phyloP scores from a whole-genome alignment of 495 filamentous ascomycete genomes.

The Talaromyces ruber region DNA sequence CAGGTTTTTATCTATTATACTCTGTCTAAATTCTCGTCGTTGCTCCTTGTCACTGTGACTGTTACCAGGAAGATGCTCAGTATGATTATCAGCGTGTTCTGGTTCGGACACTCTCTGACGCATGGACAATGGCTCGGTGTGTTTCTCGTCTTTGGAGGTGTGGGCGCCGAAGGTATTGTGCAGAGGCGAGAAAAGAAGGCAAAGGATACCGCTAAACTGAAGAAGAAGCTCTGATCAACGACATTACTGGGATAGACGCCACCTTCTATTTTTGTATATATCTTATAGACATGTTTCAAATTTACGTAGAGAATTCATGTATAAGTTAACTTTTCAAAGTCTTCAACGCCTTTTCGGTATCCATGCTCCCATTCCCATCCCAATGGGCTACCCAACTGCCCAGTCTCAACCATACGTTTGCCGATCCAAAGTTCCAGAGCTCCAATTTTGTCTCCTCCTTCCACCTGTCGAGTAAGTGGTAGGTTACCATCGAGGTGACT shows the following conservation, averaged over 20 bases:
- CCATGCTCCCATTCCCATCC: constrained; percentile 47
- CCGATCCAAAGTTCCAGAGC: constrained; percentile 43
- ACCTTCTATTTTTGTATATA: not conserved
- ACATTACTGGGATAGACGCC: not conserved
- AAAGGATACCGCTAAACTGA: constrained; percentile 53
- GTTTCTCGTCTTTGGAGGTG: constrained; percentile 85
- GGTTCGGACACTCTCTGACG: constrained; percentile 82
- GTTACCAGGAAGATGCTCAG: constrained; percentile 98
- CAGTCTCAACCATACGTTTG: constrained; percentile 41
- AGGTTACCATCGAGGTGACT: constrained; percentile 15
- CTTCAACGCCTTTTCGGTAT: constrained; percentile 32
- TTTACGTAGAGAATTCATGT: constrained; percentile 6
- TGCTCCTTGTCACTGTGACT: constrained; percentile 91
- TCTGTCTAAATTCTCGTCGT: constrained; percentile 78
- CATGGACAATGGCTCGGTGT: constrained; percentile 90
- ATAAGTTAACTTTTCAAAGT: constrained; percentile 27
- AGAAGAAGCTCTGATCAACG: constrained; percentile 22
- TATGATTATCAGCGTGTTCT: constrained; percentile 92
- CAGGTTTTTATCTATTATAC: constrained; percentile 99
- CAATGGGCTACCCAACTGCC: constrained; percentile 24
- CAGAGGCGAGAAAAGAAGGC: constrained; percentile 74
- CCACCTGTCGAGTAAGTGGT: constrained; percentile 1
- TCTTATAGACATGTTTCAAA: not conserved
- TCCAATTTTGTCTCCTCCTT: constrained; percentile 38
- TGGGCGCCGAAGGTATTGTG: constrained; percentile 82